phyloP scores from a whole-genome alignment of 129 eudicot genomes.

The Daucus carota region DNA sequence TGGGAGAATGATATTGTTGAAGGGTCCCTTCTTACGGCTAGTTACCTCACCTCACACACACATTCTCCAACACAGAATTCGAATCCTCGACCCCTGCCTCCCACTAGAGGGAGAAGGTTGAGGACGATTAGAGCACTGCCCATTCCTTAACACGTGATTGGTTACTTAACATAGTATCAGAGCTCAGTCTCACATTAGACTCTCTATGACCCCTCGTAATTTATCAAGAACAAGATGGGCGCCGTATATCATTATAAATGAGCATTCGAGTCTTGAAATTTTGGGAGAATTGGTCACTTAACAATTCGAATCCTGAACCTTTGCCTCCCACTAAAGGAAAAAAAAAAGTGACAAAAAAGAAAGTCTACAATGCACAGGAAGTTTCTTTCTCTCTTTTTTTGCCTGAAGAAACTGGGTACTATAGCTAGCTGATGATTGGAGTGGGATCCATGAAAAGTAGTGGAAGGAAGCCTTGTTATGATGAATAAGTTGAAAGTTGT shows the following conservation, averaged over 20 bases:
- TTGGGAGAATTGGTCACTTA: too few species aligned
- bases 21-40: background rate
- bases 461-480: constrained; percentile 8
- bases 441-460: constrained; percentile 1
- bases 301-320: background rate
- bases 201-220: too few species aligned
- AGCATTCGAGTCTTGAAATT: too few species aligned
- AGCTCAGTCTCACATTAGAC: too few species aligned
- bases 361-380: background rate
- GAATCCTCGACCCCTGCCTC: background rate
- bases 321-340: background rate
- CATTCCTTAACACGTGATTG: background rate
- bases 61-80: background rate
- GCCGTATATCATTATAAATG: too few species aligned
- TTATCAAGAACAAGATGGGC: too few species aligned
- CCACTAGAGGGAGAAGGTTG: background rate
- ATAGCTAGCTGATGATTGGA: background rate
- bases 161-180: too few species aligned
- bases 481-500: background rate
- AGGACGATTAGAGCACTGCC: background rate
- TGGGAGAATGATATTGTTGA: background rate
- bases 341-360: background rate
- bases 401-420: background rate
- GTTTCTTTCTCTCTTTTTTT: background rate
- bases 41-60: too few species aligned